Percentiles rank a stretch among this genome's conserved stretches.
phyloP scores from a whole-genome alignment of 2,329 filamentous ascomycete genomes.

The Aureobasidium sp. region DNA sequence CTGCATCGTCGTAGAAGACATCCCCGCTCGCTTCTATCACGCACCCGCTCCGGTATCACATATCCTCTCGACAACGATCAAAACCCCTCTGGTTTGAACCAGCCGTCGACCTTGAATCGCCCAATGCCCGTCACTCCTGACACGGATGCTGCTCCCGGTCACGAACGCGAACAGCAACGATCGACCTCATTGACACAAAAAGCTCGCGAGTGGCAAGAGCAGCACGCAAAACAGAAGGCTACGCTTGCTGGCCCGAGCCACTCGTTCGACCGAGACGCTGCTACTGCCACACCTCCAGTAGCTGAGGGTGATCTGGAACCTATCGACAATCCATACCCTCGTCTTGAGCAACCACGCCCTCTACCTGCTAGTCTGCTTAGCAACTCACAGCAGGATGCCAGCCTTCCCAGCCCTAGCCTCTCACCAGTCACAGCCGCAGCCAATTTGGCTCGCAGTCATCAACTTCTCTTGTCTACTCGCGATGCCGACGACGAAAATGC shows the following conservation, averaged over 20 bases:
- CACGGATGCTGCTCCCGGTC: conserved; percentile 23
- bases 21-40: conserved; percentile 34
- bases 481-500: conserved; percentile 26
- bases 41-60: conserved; percentile 21
- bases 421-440: conserved; percentile 84
- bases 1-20: conserved; percentile 46
- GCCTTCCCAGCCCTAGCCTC: conserved; percentile 85
- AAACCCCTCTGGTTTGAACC: background rate
- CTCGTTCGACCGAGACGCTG: background rate
- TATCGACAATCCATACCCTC: conserved; percentile 25
- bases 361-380: conserved; percentile 54
- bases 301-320: conserved; percentile 64
- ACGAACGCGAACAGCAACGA: conserved; percentile 1
- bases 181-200: conserved; percentile 2
- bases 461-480: conserved; percentile 14
- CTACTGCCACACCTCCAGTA: conserved; percentile 64
- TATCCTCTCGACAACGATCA: background rate
- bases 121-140: conserved; percentile 29
- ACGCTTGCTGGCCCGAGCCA: conserved; percentile 1
- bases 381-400: conserved; percentile 74
- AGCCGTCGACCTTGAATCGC: background rate
- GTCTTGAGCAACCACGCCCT: conserved; percentile 20
- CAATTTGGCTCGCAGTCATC: conserved; percentile 37
- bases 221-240: conserved; percentile 6
- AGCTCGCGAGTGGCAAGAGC: conserved; percentile 14